Evolutionary conservation across 2,329 filamentous ascomycete species (phyloP), one percentile per base, ranked within the genome.

Genomic region (Acephala macrosclerotiorum): DNA sequence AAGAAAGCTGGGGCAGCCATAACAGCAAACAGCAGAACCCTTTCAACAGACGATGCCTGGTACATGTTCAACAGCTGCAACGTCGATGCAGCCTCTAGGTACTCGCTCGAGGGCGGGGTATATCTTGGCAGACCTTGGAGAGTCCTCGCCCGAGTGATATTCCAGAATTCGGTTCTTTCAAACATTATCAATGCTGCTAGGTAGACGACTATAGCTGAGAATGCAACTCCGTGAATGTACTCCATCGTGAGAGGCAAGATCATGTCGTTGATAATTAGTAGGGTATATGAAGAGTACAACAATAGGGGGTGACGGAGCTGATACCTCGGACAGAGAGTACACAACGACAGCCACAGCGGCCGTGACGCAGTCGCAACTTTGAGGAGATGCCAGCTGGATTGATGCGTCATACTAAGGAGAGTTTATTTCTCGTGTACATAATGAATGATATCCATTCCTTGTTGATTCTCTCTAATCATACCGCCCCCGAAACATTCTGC

Each of bases 181-280:
- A 76, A 79, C 35, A 81, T 86, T 14, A 79, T 88, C 38, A 85
- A 85, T 63, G 65, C 77, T 1, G 76, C 76, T 3, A 85, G 84
- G 0, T 87, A 85, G 84, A 72, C 73, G 4, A 70, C 68, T 8
- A 33, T 71, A 36, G 64, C 68, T 8, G 61, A 29, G 4, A 56
- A 57, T 56, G 68, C 67, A 12, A 70, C 68, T 14, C 69, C 69
- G 69, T 70, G 20, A 51, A n/a, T 20, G 8, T 22, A 3, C 18
- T 20, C 12, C 4, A 3, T 51, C 14, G 20, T 20, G 20, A 14
- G 5, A 9, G 5, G 5, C n/a, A 4, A 3, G 47, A 58, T 18
- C n/a, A 25, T 9, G 11, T 12, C n/a, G 14, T 14, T 29, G 20
- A 51, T 14, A 2, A n/a, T 11, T 14, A 20, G 33, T 47, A 64